phyloP scores from a whole-genome alignment of 495 filamentous ascomycete genomes.

The Neurospora intermedia region DNA sequence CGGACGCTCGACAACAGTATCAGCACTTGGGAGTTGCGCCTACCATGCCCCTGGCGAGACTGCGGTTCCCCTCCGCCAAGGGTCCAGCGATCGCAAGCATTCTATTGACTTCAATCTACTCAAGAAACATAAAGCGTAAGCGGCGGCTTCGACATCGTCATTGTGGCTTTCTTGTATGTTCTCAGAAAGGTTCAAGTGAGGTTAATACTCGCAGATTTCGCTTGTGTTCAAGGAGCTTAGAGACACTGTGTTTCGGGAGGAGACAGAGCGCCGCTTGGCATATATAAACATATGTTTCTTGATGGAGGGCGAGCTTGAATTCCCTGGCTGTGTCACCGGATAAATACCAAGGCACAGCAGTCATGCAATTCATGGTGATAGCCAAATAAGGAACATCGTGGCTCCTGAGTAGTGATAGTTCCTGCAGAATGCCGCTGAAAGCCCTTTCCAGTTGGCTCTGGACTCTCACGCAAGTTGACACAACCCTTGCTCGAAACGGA shows the following conservation, averaged over 20 bases:
- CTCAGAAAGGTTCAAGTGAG: neutral
- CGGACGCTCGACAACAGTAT: neutral
- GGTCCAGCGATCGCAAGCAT: neutral
- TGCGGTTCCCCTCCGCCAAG: neutral
- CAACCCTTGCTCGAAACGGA: neutral
- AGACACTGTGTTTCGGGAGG: neutral
- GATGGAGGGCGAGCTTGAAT: neutral
- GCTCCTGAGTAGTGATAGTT: neutral
- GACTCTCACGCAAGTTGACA: neutral
- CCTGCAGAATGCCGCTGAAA: neutral
- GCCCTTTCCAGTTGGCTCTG: neutral
- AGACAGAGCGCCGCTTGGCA: neutral
- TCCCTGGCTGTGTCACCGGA: neutral
- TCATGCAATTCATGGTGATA: neutral
- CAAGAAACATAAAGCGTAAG: neutral
- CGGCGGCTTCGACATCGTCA: neutral
- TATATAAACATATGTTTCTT: neutral
- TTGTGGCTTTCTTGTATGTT: neutral
- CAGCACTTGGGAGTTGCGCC: neutral
- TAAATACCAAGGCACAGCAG: neutral
- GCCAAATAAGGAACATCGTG: neutral
- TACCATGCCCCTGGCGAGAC: neutral
- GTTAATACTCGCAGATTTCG: neutral
- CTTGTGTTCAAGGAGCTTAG: neutral
- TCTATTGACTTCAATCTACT: neutral